Base-by-base conservation (phyloP, 1,139 yeast genomes). In the Suhomyces wounanorum region DNA sequence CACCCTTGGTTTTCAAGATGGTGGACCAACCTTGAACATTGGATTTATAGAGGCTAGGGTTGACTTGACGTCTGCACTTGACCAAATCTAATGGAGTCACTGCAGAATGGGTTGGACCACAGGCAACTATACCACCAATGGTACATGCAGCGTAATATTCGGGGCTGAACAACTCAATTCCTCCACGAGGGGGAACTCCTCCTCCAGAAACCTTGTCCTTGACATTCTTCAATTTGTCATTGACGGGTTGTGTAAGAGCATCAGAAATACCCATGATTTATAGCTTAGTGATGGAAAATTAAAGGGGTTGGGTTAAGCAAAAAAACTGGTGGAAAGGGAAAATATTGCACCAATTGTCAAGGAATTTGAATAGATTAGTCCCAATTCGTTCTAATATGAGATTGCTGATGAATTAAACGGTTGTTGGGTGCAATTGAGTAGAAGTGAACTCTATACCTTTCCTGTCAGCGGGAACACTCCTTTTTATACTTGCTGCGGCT, bases 101-200 rank as follows among this genome's bases (percentile, higher is more conserved):
- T 2, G 89, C 82, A 2, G 96, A 85, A 72, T 92, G 98, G 13
- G 98, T 92, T 33, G 97, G 96, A 35, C 97, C 97, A 77, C 98
- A 92, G 3, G 98, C 97, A 56, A 85, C 64, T 48, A 89, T 78
- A 60, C 98, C 98, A 49, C 98, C 98, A 39, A 89, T 54, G 10
- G 96, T 86, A 71, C 97, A 92, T 43, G 96, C 85, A 45, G 82
- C 81, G 72, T 82, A 92, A 72, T 87, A 92, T 66, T 89, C 87
- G 23, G 78, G 75, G 3, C 92, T 77, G 72, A 80, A 87, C 48
- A 87, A 73, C 58, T 75, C 72, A 58, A 85, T 82, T 45, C 68
- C 67, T 10, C 54, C 52, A 44, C 21, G 57, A 47, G 13, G 53
- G 23, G 14, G 55, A 25, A 52, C 54, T 11, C 37, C 52, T 11